phyloP scores from a whole-genome alignment of 805 yeast species.

The Pichia scutulata region DNA sequence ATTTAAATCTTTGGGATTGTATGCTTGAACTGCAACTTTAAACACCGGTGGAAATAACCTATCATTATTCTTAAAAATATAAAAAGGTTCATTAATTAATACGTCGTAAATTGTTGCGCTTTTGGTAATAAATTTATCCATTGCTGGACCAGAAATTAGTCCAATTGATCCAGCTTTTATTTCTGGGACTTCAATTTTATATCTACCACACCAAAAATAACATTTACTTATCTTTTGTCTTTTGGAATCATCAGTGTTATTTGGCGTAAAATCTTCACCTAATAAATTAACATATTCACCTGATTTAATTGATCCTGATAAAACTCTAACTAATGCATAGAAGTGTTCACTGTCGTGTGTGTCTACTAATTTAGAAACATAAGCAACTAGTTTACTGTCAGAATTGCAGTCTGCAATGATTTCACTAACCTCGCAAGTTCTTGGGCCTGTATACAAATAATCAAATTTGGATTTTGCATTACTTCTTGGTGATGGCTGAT shows the following conservation, averaged over 20 bases:
- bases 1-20: conserved; percentile 70
- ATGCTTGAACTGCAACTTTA: conserved; percentile 79
- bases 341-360: conserved; percentile 43
- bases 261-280: conserved; percentile 46
- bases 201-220: conserved; percentile 63
- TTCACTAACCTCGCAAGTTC: conserved; percentile 7
- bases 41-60: conserved; percentile 51
- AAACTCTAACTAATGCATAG: conserved; percentile 53
- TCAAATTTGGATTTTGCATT: conserved; percentile 23
- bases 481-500: conserved; percentile 32
- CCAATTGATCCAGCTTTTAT: conserved; percentile 55
- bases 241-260: conserved; percentile 45
- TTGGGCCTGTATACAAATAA: conserved; percentile 25
- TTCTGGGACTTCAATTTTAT: conserved; percentile 43
- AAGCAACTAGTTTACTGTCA: conserved; percentile 41
- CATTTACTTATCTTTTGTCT: conserved; percentile 35
- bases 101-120: conserved; percentile 47
- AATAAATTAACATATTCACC: conserved; percentile 45
- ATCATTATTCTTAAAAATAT: conserved; percentile 35
- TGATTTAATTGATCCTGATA: conserved; percentile 48
- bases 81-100: conserved; percentile 17
- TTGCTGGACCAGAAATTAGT: conserved; percentile 48
- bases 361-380: conserved; percentile 51
- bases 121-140: conserved; percentile 49
- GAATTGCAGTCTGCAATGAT: conserved; percentile 28